Base-by-base conservation (phyloP, 306 rosid genomes). In the Pachyrhizus erosus region DNA sequence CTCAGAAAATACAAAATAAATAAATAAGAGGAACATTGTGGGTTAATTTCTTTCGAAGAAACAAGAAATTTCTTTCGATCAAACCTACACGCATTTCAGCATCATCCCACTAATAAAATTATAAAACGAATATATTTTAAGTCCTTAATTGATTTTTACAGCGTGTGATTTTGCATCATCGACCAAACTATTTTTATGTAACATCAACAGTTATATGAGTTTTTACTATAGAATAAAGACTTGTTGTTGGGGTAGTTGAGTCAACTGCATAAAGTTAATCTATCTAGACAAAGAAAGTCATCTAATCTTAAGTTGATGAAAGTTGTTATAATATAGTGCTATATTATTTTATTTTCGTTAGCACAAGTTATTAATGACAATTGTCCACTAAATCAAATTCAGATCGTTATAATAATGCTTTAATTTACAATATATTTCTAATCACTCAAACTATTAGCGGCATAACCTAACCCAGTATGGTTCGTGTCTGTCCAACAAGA, bases 171-270 rank as follows among this genome's bases (percentile, higher is more conserved):
- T 37, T 37, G 40, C 40, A 37, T 37, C 40, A 37, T 37, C 40
- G 8, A 5, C 40, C 40, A 37, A 37, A 37, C 40, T 37, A 37
- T 5, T 37, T 37, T 37, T 37, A 37, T 37, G 40, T 37, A 37
- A 37, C 40, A 37, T 37, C 40, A 37, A 5, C 6, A 37, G 7
- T 1, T 37, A 37, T 37, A 37, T 37, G 40, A 37, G 40, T 37
- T 37, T 37, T 37, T 37, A 37, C 40, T 37, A 5, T 51, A 65
- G 21, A 49, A 68, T 37, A 83, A 27, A 51, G 55, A 9, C 24
- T 34, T 20, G 80, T 64, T 27, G 85, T 64, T 81, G 84, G 74
- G 49, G 75, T 73, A 29, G 88, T 78, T 78, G 73, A 78, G 29
- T 52, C 42, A 68, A 40, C 17, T 61, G 48, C 2, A 45, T 49